Base-by-base conservation (phyloP, 2,329 filamentous ascomycete species). In the Periconia sp. region DNA sequence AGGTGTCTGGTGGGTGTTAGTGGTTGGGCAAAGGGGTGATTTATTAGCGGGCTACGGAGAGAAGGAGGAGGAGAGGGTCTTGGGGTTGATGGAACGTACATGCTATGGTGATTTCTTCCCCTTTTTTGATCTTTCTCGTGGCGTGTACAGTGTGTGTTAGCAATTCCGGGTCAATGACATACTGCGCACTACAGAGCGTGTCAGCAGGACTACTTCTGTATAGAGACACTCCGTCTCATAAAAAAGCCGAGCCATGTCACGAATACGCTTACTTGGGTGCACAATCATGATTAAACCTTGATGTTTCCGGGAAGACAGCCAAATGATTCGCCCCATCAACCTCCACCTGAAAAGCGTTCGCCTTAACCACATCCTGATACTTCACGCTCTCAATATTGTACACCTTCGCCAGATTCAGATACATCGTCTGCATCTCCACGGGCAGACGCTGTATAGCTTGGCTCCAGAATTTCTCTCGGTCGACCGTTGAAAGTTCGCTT, bases 41-140 rank as follows among this genome's bases (percentile, higher is more conserved):
- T n/a, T 35, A 30, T 20, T 15, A 17, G 2, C 17, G 3, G 19
- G 13, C 3, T 27, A n/a, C n/a, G n/a, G n/a, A n/a, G n/a, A n/a
- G n/a, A n/a, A n/a, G 43, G 30, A 13, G 42, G 42, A 13, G 10
- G 35, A 17, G 35, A 10, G 15, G 3, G 15, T 42, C 33, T 14
- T 6, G 10, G 33, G 13, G 15, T 3, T 13, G 11, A 42, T 41
- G 8, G 41, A 7, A 41, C 49, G 31, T 62, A 69, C 65, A 78
- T n/a, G 75, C 70, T 20, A 78, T 76, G 0, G 66, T 74, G 7
- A 78, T 72, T 54, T 78, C 76, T 45, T 76, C 74, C 13, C 69
- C 74, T 18, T 58, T 17, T 13, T 53, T 54, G 20, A 76, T 68
- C 2, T 65, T 62, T 18, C 74, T 57, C 1, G 70, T 71, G 1